Conservation (phyloP, 148 eudicot genomes). For the Fagopyrum esculentum region DNA sequence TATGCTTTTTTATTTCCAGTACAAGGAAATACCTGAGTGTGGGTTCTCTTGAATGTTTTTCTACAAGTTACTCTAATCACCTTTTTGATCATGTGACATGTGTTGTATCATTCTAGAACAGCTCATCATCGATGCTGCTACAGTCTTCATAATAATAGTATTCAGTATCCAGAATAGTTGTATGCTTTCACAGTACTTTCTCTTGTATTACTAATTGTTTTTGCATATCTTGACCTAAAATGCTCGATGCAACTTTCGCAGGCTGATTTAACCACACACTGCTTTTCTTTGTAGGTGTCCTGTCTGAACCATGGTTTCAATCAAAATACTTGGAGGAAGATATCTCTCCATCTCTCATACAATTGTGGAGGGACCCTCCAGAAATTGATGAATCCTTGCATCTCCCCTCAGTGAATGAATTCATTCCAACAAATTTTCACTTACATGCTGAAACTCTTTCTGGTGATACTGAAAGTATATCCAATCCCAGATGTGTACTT, state of each 20-base stretch:
- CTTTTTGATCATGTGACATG: neutral
- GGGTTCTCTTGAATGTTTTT: neutral
- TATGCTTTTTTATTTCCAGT: neutral
- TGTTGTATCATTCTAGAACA: neutral
- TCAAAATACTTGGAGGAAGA: conserved; percentile 71
- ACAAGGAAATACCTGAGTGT: neutral
- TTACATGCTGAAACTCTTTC: conserved; percentile 52
- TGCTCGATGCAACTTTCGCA: neutral
- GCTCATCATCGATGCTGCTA: neutral
- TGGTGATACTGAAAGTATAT: conserved; percentile 22
- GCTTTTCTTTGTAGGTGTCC: conserved; percentile 36
- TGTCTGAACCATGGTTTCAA: conserved; percentile 90
- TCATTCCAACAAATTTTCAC: conserved; percentile 73
- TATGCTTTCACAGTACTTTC: neutral
- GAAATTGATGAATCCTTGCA: conserved; percentile 63
- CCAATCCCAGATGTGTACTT: conserved; percentile 67
- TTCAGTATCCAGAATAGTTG: neutral
- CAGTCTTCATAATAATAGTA: neutral
- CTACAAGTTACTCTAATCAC: neutral
- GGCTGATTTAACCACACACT: neutral
- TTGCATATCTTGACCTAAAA: neutral
- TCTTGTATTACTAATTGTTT: neutral
- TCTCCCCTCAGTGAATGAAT: conserved; percentile 79
- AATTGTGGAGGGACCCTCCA: conserved; percentile 76
- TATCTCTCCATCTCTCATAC: conserved; percentile 52